Conservation (phyloP, 2,329 filamentous ascomycete species). For the Diaporthe longicolla region DNA sequence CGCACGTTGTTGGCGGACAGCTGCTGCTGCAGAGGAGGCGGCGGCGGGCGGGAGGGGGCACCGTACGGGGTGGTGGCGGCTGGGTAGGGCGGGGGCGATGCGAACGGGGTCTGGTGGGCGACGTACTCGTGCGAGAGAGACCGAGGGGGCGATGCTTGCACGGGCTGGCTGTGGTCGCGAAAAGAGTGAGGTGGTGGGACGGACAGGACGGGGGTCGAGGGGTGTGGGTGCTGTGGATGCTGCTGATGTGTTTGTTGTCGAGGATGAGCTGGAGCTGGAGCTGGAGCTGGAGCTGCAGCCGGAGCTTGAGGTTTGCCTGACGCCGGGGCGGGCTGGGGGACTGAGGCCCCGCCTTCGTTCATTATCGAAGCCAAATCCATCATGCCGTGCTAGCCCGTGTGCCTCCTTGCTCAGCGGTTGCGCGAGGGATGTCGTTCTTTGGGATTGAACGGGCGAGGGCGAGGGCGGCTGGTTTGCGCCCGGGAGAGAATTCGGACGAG, state of each 20-base stretch:
- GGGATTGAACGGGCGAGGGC: neutral
- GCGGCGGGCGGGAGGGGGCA: constrained; percentile 54
- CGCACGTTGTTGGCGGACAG: constrained; percentile 60
- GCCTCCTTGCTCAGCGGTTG: constrained; percentile 19
- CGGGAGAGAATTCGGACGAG: constrained; percentile 31
- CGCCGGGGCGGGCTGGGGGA: constrained; percentile 51
- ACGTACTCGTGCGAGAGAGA: constrained; percentile 62
- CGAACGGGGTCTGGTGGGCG: constrained; percentile 49
- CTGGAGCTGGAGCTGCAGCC: constrained; percentile 43
- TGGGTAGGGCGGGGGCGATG: constrained; percentile 45
- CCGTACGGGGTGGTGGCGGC: constrained; percentile 54
- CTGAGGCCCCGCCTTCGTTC: constrained; percentile 63
- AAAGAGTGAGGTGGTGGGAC: constrained; percentile 60
- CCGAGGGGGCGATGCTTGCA: constrained; percentile 64
- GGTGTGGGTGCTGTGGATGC: constrained; percentile 50
- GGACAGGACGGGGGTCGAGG: constrained; percentile 56
- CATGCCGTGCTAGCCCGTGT: constrained; percentile 36
- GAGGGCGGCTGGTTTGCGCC: constrained; percentile 29
- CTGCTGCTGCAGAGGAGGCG: constrained; percentile 61
- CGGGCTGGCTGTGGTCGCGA: constrained; percentile 64
- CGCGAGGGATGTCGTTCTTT: neutral
- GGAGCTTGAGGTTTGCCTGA: constrained; percentile 45
- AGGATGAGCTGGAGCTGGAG: constrained; percentile 30
- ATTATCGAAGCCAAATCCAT: constrained; percentile 70
- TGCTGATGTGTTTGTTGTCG: constrained; percentile 46